Evolutionary conservation across 2,329 filamentous ascomycete genomes (phyloP).

Genomic region (Stagonosporopsis vannaccii): DNA sequence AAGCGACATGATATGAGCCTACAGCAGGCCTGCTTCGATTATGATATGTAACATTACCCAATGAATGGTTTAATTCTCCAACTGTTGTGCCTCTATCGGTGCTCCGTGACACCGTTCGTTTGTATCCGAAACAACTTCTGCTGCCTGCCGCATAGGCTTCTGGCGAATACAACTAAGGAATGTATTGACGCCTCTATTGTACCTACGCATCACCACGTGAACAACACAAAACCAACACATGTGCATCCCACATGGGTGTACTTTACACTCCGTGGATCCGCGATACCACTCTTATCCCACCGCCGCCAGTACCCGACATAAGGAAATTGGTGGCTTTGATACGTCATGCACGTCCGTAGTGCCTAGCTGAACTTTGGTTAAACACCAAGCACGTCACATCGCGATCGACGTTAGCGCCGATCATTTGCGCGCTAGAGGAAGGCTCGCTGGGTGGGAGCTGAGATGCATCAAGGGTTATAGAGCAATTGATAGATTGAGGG

Average conservation of each 20-base stretch:
- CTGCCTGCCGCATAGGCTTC: too few species aligned
- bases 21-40: slow-evolving; percentile 25
- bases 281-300: background rate
- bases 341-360: slow-evolving; percentile 4
- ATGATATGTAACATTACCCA: slow-evolving; percentile 42
- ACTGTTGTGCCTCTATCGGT: background rate
- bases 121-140: too few species aligned
- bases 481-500: background rate
- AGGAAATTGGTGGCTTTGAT: slow-evolving; percentile 1
- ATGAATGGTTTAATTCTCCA: slow-evolving; percentile 25
- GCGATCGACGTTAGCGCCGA: slow-evolving; percentile 19
- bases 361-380: slow-evolving; percentile 10
- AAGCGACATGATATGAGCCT: slow-evolving; percentile 33
- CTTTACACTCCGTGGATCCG: background rate
- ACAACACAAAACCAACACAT: too few species aligned
- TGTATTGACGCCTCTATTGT: too few species aligned
- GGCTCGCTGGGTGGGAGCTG: too few species aligned
- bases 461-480: background rate
- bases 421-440: background rate
- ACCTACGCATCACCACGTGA: too few species aligned
- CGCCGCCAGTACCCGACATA: background rate
- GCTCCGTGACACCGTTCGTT: background rate
- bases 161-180: too few species aligned
- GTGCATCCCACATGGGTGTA: too few species aligned
- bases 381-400: slow-evolving; percentile 16